phyloP scores from a whole-genome alignment of 768 basidiomycete genomes.

The Rhodocollybia butyracea region DNA sequence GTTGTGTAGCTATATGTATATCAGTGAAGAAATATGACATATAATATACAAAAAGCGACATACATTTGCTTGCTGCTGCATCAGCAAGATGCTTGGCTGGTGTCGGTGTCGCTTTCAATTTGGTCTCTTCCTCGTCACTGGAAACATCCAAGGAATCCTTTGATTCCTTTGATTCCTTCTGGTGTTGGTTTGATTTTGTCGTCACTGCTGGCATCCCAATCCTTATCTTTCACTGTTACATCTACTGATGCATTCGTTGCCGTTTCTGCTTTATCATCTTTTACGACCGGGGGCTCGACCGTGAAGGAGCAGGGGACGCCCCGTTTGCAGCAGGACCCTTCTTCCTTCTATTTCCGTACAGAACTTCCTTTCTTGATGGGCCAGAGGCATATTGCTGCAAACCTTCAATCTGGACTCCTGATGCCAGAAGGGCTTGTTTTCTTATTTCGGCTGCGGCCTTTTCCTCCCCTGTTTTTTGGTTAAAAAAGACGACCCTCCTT shows the following conservation, averaged over 20 bases:
- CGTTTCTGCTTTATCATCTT: slow-evolving; percentile 1
- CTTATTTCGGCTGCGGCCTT: slow-evolving; percentile 87
- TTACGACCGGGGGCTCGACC: slow-evolving; percentile 35
- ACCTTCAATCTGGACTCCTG: slow-evolving; percentile 88
- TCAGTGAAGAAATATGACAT: neutral
- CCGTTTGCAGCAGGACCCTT: slow-evolving; percentile 53
- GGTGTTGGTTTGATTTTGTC: slow-evolving; percentile 35
- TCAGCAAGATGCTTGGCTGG: slow-evolving; percentile 23
- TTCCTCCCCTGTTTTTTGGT: slow-evolving; percentile 97
- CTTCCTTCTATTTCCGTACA: slow-evolving; percentile 85
- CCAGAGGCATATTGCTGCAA: slow-evolving; percentile 59
- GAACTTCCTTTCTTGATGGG: slow-evolving; percentile 63
- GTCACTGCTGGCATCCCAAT: slow-evolving; percentile 73
- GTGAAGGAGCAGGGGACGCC: slow-evolving; percentile 51
- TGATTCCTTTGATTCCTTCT: slow-evolving; percentile 26
- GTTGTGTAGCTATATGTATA: neutral
- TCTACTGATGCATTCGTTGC: slow-evolving; percentile 23
- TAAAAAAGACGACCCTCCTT: slow-evolving; percentile 92
- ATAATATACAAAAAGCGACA: neutral
- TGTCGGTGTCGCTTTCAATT: slow-evolving; percentile 7
- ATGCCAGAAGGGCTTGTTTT: slow-evolving; percentile 84
- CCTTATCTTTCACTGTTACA: slow-evolving; percentile 42
- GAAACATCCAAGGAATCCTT: slow-evolving; percentile 52
- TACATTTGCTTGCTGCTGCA: slow-evolving; percentile 19
- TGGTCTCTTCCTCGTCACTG: slow-evolving; percentile 37